These are phyloP conservation scores for Sistotremastrum niveocremeum DNA, from an alignment of 768 basidiomycete genomes.

Conservation along the genomic window DNA sequence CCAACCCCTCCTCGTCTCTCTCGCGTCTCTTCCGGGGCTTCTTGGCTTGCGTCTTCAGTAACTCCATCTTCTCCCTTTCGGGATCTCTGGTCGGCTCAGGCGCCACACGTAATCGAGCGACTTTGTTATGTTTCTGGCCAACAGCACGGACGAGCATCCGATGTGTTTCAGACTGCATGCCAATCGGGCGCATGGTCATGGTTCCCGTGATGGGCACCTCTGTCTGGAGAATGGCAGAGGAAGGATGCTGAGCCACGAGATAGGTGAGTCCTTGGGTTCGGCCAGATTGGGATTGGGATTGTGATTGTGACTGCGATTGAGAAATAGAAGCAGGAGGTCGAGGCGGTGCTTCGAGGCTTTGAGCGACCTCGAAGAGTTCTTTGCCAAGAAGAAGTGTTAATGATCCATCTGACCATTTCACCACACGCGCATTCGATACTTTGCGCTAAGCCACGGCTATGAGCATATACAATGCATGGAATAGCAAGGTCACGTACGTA, in stretches of 20 bases:
- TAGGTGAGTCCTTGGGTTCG: slow-evolving; percentile 63
- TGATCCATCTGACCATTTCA: slow-evolving; percentile 94
- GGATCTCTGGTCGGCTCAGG: slow-evolving; percentile 68
- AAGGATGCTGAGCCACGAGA: slow-evolving; percentile 81
- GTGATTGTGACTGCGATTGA: slow-evolving; percentile 21
- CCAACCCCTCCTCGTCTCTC: slow-evolving; percentile 32
- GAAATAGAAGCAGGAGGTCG: slow-evolving; percentile 33
- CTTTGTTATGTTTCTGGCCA: slow-evolving; percentile 72
- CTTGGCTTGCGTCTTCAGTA: slow-evolving; percentile 48
- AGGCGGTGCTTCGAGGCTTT: slow-evolving; percentile 54
- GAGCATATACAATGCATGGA: slow-evolving; percentile 1
- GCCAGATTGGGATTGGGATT: slow-evolving; percentile 22
- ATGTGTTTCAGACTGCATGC: slow-evolving; percentile 85
- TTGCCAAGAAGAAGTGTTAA: slow-evolving; percentile 84
- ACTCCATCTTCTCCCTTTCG: slow-evolving; percentile 57
- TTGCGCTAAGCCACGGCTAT: slow-evolving; percentile 34
- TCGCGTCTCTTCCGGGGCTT: slow-evolving; percentile 49
- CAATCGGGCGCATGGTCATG: slow-evolving; percentile 73
- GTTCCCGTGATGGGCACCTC: slow-evolving; percentile 75
- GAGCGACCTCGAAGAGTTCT: slow-evolving; percentile 85
- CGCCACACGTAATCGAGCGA: slow-evolving; percentile 65
- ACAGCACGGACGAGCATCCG: slow-evolving; percentile 79
- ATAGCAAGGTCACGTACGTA: slow-evolving; percentile 28
- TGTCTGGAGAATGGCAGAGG: slow-evolving; percentile 73
- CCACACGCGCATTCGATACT: slow-evolving; percentile 82